Percentiles rank a stretch among this genome's conserved stretches.
Evolutionary conservation across 106 monocot species (phyloP).

Genomic region (Apostasia ramifera): DNA sequence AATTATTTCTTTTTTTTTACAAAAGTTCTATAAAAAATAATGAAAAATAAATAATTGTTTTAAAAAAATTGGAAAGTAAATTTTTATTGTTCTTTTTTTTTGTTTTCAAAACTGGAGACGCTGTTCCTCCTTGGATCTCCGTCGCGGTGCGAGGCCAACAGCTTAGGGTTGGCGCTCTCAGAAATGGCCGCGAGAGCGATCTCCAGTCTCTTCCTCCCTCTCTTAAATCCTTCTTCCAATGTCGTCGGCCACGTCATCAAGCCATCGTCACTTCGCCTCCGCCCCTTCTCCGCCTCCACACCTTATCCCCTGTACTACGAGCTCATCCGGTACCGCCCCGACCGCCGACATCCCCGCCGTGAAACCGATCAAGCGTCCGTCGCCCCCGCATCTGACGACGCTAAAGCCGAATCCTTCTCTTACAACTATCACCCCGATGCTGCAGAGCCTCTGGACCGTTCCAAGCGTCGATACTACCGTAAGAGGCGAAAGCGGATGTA

Average conservation of each 20-base stretch:
- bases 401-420: background rate
- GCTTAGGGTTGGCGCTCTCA: background rate
- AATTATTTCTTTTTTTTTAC: too few relatives aligned
- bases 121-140: background rate
- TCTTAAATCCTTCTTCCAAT: background rate
- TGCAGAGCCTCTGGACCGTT: constrained; percentile 39
- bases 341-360: constrained; percentile 12
- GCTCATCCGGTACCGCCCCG: constrained; percentile 64
- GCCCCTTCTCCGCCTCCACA: constrained; percentile 41
- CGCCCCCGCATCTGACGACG: background rate
- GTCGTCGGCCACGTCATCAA: constrained; percentile 6
- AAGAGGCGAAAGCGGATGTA: constrained; percentile 64
- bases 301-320: constrained; percentile 97
- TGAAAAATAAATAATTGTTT: too few relatives aligned
- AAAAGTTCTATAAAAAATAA: too few relatives aligned
- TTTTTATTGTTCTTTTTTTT: background rate
- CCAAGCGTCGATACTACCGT: constrained; percentile 80
- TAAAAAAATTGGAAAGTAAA: too few relatives aligned
- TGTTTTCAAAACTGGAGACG: background rate
- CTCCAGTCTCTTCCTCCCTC: constrained; percentile 6
- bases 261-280: constrained; percentile 9
- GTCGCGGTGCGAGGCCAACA: too few relatives aligned
- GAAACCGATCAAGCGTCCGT: background rate
- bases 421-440: background rate
- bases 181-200: constrained; percentile 2